Evolutionary conservation across 768 basidiomycete genomes (phyloP), one percentile per base, ranked within the genome.

Genomic region (Calocybe indica): DNA sequence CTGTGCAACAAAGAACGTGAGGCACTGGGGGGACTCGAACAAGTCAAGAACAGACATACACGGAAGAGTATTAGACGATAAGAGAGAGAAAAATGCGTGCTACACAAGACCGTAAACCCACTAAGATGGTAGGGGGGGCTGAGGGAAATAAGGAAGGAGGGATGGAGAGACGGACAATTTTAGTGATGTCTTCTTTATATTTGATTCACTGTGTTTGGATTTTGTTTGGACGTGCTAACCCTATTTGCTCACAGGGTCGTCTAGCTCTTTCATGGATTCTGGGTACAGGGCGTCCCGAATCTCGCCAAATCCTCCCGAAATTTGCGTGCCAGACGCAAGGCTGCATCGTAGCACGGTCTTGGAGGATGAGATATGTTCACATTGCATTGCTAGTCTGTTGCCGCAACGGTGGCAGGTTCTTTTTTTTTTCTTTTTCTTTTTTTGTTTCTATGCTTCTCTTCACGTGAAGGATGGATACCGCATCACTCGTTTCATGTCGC

Each of bases 91-190:
- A 69, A 66, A 70, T 22, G 73, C 71, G 73, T 76, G 73, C 73
- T 73, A 75, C 74, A 78, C 76, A 32, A 71, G 68, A 68, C 68
- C 61, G 66, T 62, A 60, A 65, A 68, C 71, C 70, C 73, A 70
- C 66, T 70, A 67, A 65, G 64, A 63, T 47, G 58, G 55, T 58
- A 60, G 60, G 60, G 44, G 55, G 49, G 40, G 60, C 47, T 44
- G 70, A 67, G 65, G 73, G 73, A 77, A 76, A 76, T 72, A 75
- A 75, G 74, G 69, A 75, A 77, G 76, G 75, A 75, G 75, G 73
- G 75, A 68, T 70, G 61, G 64, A 64, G 67, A 70, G 63, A 57
- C 55, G 55, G 57, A 67, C 68, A 57, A 62, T 62, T 69, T 64
- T 58, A 61, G 62, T 52, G 53, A 53, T 47, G 46, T 52, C 61